A percentile compares a stretch with the other conserved stretches of the same genome.
phyloP scores from a whole-genome alignment of 495 filamentous ascomycete genomes.

The Aspergillus taichungensis region DNA sequence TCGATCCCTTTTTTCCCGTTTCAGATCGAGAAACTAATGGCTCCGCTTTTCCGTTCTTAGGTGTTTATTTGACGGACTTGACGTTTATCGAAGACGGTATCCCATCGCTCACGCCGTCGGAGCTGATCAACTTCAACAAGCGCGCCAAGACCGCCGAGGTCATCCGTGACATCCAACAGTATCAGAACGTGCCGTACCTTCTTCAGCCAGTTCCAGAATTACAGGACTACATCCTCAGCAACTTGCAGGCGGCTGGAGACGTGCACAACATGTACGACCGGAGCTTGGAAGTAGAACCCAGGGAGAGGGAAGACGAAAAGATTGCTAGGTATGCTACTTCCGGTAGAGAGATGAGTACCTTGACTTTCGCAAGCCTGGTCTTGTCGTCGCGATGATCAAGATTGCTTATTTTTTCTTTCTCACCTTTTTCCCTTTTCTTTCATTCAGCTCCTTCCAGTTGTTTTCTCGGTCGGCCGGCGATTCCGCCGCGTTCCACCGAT shows the following conservation, averaged over 20 bases:
- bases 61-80: conserved; percentile 94
- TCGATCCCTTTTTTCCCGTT: not conserved
- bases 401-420: conserved; percentile 9
- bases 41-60: conserved; percentile 31
- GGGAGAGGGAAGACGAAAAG: conserved; percentile 94
- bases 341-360: conserved; percentile 28
- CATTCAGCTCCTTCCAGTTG: conserved; percentile 6
- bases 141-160: conserved; percentile 96
- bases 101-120: conserved; percentile 86
- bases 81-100: conserved; percentile 99
- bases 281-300: conserved; percentile 83
- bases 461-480: conserved; percentile 14
- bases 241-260: conserved; percentile 87
- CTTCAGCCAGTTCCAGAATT: conserved; percentile 82
- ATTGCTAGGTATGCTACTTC: conserved; percentile 61
- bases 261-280: conserved; percentile 99
- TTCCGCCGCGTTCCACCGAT: conserved; percentile 9
- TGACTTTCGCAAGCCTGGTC: conserved; percentile 29
- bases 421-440: conserved; percentile 4
- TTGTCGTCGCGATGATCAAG: conserved; percentile 26
- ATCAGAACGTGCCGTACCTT: conserved; percentile 91
- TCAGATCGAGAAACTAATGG: conserved; percentile 7
- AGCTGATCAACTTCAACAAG: conserved; percentile 97
- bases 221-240: conserved; percentile 93
- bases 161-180: conserved; percentile 96